Base-by-base conservation (phyloP, 1,139 yeast genomes). In the Hansenula sp. region DNA sequence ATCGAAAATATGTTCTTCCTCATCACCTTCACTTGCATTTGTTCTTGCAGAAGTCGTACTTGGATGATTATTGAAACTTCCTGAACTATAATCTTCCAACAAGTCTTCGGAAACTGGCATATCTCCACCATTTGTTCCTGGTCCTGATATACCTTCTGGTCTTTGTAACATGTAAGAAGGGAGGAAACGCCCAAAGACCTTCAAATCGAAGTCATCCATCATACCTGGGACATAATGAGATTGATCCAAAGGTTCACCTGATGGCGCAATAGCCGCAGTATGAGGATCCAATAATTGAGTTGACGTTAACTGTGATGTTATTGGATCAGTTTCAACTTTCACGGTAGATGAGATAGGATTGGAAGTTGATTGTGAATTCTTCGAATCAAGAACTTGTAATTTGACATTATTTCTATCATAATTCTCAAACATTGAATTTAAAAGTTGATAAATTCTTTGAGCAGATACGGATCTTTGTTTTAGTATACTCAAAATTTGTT, bases 141-240 rank as follows among this genome's bases (percentile, higher is more conserved):
- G 38, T 25, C 38, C 38, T 12, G 28, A 27, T 2, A 19, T 12
- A 10, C 38, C 38, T 2, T 35, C 30, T 13, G 41, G 66, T 41
- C 59, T 63, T 45, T 71, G 73, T 44, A 77, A 62, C 91, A 85
- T 84, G 55, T 84, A 84, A 0, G 93, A 90, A 4, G 95, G 95
- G 42, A 87, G 62, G 50, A 84, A 83, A 41, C 84, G 71, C 1
- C 96, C 96, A 67, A 88, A 87, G 17, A 88, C 74, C 58, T 86
- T 91, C 44, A 88, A 77, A 62, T 88, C 96, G 42, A 88, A 69
- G 52, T 82, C 84, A 62, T 87, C 96, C 71, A 86, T 81, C 31
- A 84, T 81, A 2, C 94, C 93, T 3, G 89, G 87, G 40, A 83
- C 34, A 59, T 36, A 37, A 32, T 43, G 35, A n/a, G 41, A 13